phyloP scores from a whole-genome alignment of 2,329 filamentous ascomycete genomes.

The Pestalotiopsis sp. region DNA sequence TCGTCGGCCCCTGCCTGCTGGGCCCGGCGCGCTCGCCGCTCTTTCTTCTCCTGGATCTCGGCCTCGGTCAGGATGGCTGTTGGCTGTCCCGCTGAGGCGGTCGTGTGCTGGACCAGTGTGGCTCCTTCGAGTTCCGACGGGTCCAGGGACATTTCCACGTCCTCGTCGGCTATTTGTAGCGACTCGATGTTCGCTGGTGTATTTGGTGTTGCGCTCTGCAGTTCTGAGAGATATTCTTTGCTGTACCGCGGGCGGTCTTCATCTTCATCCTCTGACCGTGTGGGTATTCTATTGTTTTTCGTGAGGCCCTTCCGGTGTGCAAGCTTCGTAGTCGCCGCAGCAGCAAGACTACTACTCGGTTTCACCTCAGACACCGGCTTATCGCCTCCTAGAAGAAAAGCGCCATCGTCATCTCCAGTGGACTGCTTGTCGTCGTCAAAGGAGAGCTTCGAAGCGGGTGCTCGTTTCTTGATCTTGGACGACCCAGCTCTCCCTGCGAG shows the following conservation, averaged over 20 bases:
- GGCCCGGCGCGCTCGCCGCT: slow-evolving; percentile 78
- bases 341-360: slow-evolving; percentile 60
- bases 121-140: slow-evolving; percentile 63
- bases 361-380: slow-evolving; percentile 56
- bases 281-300: slow-evolving; percentile 51
- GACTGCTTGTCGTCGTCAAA: slow-evolving; percentile 66
- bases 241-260: slow-evolving; percentile 78
- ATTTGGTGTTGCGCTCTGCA: slow-evolving; percentile 82
- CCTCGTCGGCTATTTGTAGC: slow-evolving; percentile 18
- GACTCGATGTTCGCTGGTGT: slow-evolving; percentile 52
- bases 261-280: slow-evolving; percentile 53
- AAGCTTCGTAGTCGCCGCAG: slow-evolving; percentile 67
- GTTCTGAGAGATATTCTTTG: slow-evolving; percentile 81
- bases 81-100: slow-evolving; percentile 32
- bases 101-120: slow-evolving; percentile 58
- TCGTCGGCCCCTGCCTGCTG: slow-evolving; percentile 51
- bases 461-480: slow-evolving; percentile 68
- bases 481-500: slow-evolving; percentile 45
- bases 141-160: slow-evolving; percentile 57
- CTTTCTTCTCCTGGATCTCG: slow-evolving; percentile 89
- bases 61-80: slow-evolving; percentile 73
- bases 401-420: slow-evolving; percentile 52
- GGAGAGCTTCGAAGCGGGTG: slow-evolving; percentile 65
- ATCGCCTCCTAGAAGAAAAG: slow-evolving; percentile 36
- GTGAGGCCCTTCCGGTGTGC: slow-evolving; percentile 55